Evolutionary conservation across 1,139 yeast species (phyloP), one percentile per base, ranked within the genome.

Genomic region (Diutina ranongensis): DNA sequence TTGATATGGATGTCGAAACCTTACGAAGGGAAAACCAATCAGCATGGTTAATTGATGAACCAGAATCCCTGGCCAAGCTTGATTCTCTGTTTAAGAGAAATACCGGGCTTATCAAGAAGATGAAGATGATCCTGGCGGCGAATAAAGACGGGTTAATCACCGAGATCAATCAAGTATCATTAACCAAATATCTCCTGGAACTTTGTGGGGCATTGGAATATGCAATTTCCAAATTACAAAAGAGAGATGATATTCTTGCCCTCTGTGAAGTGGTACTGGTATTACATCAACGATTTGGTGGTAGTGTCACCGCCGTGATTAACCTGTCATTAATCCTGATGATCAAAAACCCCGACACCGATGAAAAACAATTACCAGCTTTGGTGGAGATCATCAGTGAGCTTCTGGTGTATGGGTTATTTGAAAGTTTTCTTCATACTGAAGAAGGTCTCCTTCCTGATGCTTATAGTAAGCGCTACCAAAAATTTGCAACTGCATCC

Each of bases 31-130:
- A n/a, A n/a, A 38, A 38, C 20, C 10, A 12, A 8, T 13, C 18
- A 16, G 42, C 31, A 16, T 38, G 42, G 42, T 32, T 38, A 20
- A 25, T 38, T 8, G 42, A 38, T 25, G 42, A 38, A 18, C 42
- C 44, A 21, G 16, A 12, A 10, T n/a, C 28, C 25, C 20, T 68
- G 1, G 51, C 58, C 15, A 70, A 73, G 44, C 65, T 82, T 15
- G 97, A 89, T 57, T 69, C 94, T 0, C 81, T 92, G 46, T 65
- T 89, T 50, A 89, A 88, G 67, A 85, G 83, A 58, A 87, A 89
- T 58, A 81, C 88, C 3, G 83, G 88, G 0, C 85, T 87, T 54
- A 80, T 87, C 48, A 83, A 82, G 57, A 83, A 83, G 55, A 62
- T 87, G 46, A 72, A 80, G 50, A 68, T 74, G 3, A 20, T 47